Evolutionary conservation across 2,329 filamentous ascomycete species (phyloP).

Genomic region (Amauroascus niger): DNA sequence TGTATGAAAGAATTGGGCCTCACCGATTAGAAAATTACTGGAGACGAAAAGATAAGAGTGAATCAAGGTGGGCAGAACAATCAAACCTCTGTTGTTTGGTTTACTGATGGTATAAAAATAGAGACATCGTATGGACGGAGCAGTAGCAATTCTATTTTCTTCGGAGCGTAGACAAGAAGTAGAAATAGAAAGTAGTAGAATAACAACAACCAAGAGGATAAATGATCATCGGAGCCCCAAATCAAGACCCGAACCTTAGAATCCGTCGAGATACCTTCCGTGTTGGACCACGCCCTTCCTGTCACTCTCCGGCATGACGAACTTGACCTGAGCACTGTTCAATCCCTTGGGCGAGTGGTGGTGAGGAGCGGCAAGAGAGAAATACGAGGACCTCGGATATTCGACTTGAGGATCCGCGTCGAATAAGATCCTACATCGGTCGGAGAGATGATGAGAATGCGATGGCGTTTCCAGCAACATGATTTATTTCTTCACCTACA

Average conservation of each 20-base stretch:
- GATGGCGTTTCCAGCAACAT: background rate
- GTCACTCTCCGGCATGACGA: background rate
- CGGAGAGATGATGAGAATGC: background rate
- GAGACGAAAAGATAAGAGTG: background rate
- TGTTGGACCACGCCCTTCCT: background rate
- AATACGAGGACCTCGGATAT: conserved; percentile 1
- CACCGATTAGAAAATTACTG: background rate
- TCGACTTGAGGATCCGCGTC: conserved; percentile 8
- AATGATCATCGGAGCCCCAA: background rate
- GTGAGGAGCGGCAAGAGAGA: background rate
- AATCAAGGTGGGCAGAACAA: background rate
- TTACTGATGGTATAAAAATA: background rate
- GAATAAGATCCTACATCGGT: conserved; percentile 7
- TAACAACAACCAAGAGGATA: background rate
- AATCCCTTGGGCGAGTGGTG: background rate
- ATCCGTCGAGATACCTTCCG: background rate
- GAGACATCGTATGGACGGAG: no score
- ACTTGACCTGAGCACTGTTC: background rate
- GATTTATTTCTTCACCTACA: conserved; percentile 10
- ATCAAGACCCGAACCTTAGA: background rate
- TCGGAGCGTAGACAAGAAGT: background rate
- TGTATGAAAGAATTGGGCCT: background rate
- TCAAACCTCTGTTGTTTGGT: background rate
- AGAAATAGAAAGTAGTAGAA: no score
- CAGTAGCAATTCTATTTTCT: background rate